Evolutionary conservation across 495 filamentous ascomycete species (phyloP), one percentile per base, ranked within the genome.

Genomic region (Cercophora newfieldiana): DNA sequence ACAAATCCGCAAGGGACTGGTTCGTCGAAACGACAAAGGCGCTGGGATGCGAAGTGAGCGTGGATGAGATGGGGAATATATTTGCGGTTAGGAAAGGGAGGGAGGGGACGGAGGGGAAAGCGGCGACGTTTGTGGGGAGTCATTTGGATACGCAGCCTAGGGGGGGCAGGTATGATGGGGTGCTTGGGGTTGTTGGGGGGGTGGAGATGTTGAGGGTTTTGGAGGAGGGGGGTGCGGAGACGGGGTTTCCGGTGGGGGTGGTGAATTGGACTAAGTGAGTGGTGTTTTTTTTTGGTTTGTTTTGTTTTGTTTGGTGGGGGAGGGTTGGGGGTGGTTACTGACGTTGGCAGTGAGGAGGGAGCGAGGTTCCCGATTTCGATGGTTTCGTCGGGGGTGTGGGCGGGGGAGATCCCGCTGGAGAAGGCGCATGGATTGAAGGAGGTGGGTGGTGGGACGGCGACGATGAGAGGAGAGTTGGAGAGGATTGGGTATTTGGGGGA

Each of bases 71-170:
- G 72, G 88, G 88, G 3, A 94, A 94, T 63, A 90, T 89, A 65
- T 94, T 93, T 71, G 91, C 91, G 3, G 78, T 90, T 2, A 83
- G 88, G 25, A 83, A 86, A 8, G 90, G 90, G 56, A 70, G 70
- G 6, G 57, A n/a, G n/a, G n/a, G n/a, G n/a, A n/a, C 59, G 6
- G 28, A 72, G 2, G 67, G 67, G 1, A 44, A 44, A 16, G 66
- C 54, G n/a, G 56, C 90, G 1, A 91, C 89, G 1, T 90, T 86
- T 66, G 89, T 85, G 21, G 91, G 91, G 1, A 88, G 85, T 33
- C 91, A 94, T 74, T 78, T 94, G 10, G 91, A 93, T 72, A 93
- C 91, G 0, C 89, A 94, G 75, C 91, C 91, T 0, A 88, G 81
- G 10, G 91, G 90, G 49, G 91, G 91, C 7, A 78, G 91, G 62